Evolutionary conservation across 1,284 basidiomycete genomes (phyloP).

Genomic region (Cryptococcus sp.): DNA sequence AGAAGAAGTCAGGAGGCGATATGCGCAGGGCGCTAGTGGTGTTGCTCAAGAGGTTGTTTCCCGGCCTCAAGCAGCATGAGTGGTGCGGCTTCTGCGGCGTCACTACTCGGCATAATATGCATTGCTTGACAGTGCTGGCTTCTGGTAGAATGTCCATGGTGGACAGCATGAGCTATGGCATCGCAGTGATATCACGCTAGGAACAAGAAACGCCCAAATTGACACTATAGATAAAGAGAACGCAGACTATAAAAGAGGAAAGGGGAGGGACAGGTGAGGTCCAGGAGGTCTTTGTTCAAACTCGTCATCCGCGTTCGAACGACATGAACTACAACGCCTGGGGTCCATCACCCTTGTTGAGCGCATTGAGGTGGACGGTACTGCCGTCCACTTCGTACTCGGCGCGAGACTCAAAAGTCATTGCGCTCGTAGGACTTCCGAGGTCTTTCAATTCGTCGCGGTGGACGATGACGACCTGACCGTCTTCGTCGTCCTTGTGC

Average conservation of each 20-base stretch:
- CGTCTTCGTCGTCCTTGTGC: slow-evolving; percentile 3
- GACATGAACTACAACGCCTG: slow-evolving; percentile 1
- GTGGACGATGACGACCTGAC: no score
- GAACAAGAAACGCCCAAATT: neutral
- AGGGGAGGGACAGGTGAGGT: no score
- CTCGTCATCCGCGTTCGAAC: neutral
- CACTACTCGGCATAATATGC: neutral
- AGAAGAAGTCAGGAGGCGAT: slow-evolving; percentile 18
- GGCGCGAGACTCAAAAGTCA: slow-evolving; percentile 15
- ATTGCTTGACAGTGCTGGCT: neutral
- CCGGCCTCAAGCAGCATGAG: slow-evolving; percentile 8
- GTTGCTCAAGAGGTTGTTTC: neutral
- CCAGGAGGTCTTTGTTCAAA: no score
- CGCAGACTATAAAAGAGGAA: no score
- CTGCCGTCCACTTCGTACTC: slow-evolving; percentile 21
- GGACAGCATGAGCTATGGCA: no score
- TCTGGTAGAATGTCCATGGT: no score
- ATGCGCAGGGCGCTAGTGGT: neutral
- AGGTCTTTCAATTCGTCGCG: slow-evolving; percentile 6
- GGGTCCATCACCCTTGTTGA: slow-evolving; percentile 17
- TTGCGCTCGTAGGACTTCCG: slow-evolving; percentile 17
- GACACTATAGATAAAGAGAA: neutral
- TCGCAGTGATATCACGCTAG: neutral
- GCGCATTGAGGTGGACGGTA: slow-evolving; percentile 25
- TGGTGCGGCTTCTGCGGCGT: neutral